A percentile compares a stretch with the other conserved stretches of the same genome.
Conservation (phyloP, 331 rosid genomes). For the Pyrus hybrid region DNA sequence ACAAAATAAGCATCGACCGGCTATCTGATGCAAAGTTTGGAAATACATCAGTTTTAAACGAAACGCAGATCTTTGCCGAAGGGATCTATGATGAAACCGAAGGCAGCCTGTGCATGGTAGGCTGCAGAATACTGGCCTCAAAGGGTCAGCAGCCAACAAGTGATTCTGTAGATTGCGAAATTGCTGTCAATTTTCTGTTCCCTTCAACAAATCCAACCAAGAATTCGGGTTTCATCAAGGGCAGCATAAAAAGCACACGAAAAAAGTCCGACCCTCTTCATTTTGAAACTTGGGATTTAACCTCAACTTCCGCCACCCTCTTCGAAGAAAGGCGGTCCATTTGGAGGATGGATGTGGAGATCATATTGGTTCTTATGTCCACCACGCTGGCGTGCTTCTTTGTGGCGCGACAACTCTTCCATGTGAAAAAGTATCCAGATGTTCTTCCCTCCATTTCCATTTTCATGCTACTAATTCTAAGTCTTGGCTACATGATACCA, state of each 20-base stretch:
- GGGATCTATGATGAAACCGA: slow-evolving; percentile 44
- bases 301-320: slow-evolving; percentile 12
- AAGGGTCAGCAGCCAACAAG: neutral
- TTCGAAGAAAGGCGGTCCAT: neutral
- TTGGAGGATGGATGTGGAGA: no score
- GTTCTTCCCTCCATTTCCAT: no score
- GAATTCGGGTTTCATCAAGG: slow-evolving; percentile 13
- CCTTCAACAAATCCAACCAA: slow-evolving; percentile 14
- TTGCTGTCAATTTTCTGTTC: slow-evolving; percentile 38
- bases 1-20: slow-evolving; percentile 7
- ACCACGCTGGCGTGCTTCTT: no score
- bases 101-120: slow-evolving; percentile 69
- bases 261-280: slow-evolving; percentile 32
- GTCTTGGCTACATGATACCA: slow-evolving; percentile 37
- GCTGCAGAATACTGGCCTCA: slow-evolving; percentile 29
- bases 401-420: no score
- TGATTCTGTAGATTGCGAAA: slow-evolving; percentile 37
- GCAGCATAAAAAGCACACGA: slow-evolving; percentile 49
- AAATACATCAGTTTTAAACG: no score
- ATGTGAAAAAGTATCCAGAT: no score
- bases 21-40: neutral
- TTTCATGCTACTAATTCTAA: slow-evolving; percentile 36
- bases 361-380: no score
- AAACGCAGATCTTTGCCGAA: no score
- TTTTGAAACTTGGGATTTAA: slow-evolving; percentile 28